Base-by-base conservation (phyloP, 2,329 filamentous ascomycete genomes). In the Colletotrichum higginsianum region DNA sequence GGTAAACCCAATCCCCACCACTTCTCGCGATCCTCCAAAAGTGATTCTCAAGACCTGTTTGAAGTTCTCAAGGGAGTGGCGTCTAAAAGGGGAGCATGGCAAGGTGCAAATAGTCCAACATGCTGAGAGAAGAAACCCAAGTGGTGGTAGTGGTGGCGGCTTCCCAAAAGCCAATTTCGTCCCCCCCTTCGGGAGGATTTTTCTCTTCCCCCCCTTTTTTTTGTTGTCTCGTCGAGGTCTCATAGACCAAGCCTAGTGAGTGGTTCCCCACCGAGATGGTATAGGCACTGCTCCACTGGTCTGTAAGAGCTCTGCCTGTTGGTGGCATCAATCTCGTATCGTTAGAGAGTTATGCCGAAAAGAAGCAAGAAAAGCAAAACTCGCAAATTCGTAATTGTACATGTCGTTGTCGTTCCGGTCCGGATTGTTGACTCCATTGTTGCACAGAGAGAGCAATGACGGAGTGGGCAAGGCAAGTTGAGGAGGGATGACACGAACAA, bases 71-170 rank as follows among this genome's bases (percentile, higher is more conserved):
- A 42, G n/a, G 46, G 46, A 40, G 26, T 3, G 9, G 44, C 18
- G 50, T 38, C 30, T 44, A n/a, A 50, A 40, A 49, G 6, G 44
- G 18, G 35, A 47, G 38, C 13, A 18, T 42, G 38, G 7, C 60
- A 46, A 16, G 23, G 12, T n/a, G n/a, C 60, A 42, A 52, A 52
- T 42, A 52, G 18, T 52, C 60, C 60, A 42, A 62, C 60, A 42
- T 52, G 47, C 16, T 23, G 21, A 52, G 46, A 40, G 58, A 50
- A 30, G 26, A 30, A 50, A 23, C 49, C 60, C 46, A 62, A 62
- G 16, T 52, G 7, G 35, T 26, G 60, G 16, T n/a, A 62, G 16
- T 52, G 7, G 47, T 26, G 60, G 16, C 30, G 47, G 13, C 21
- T 61, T 50, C 46, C 60, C 35, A 23, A 50, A 40, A 15, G 16